Evolutionary conservation across 2,329 filamentous ascomycete genomes (phyloP).

Genomic region (Trichophyton simii): DNA sequence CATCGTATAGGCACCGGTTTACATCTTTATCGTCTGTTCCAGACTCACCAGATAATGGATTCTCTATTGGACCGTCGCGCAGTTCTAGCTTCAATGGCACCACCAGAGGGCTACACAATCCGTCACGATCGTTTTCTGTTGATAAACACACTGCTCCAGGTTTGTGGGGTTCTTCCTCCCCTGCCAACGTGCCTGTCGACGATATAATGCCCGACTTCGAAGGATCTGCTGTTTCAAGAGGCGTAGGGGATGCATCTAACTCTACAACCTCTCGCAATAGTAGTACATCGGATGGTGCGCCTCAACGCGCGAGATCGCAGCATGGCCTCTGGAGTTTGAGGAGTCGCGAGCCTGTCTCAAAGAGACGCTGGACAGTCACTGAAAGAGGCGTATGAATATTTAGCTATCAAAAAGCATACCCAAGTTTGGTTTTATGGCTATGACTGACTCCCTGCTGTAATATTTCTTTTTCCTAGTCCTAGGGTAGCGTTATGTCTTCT

Average conservation of each 20-base stretch:
- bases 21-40: constrained; percentile 18
- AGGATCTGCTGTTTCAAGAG: neutral
- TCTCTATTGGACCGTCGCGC: constrained; percentile 15
- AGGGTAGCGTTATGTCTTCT: too few relatives aligned
- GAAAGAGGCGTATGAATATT: constrained; percentile 17
- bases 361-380: constrained; percentile 29
- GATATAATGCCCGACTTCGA: constrained; percentile 29
- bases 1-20: constrained; percentile 24
- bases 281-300: neutral
- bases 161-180: constrained; percentile 25
- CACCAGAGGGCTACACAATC: constrained; percentile 10
- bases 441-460: too few relatives aligned
- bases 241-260: neutral
- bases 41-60: constrained; percentile 16
- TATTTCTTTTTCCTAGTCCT: too few relatives aligned
- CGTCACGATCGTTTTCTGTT: constrained; percentile 9
- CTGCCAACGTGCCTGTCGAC: constrained; percentile 18
- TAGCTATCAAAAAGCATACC: neutral
- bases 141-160: constrained; percentile 18
- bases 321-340: constrained; percentile 27
- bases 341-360: constrained; percentile 18
- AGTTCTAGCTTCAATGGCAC: constrained; percentile 2
- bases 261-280: neutral
- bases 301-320: constrained; percentile 21
- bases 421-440: too few relatives aligned